Base-by-base conservation (phyloP, 306 rosid species). In the Inga oerstediana region DNA sequence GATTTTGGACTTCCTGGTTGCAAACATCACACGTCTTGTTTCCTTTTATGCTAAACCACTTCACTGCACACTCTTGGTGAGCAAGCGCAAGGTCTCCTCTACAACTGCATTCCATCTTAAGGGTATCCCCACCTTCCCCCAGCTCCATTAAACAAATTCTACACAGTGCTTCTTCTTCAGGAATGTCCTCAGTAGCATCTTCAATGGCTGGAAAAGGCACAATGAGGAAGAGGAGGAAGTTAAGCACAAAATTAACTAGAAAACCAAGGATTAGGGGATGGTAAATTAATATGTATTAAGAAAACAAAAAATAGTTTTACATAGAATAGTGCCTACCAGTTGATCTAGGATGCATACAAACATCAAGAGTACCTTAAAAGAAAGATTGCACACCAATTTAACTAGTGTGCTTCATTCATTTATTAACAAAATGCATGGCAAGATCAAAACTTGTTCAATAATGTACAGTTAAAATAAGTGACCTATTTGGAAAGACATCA, bases 51-150 rank as follows among this genome's bases (percentile, higher is more conserved):
- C 92, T 93, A 88, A 94, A 94, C 98, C 98, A 94, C 86, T 94
- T 94, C 74, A 94, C 87, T 41, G 98, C 98, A 87, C 98, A 94
- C 58, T 89, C 97, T 84, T 89, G 88, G 91, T 94, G 98, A 77
- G 98, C 97, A 69, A 94, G 97, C 49, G 98, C 97, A 81, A 94
- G 94, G 81, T 93, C 97, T 79, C 98, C 98, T 87, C 90, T 94
- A 89, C 98, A 94, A 85, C 97, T 93, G 92, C 98, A 94, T 80
- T 93, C 98, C 98, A 94, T 84, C 89, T 91, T 90, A 58, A 94
- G 94, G 39, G 92, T 88, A 83, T 88, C 91, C 41, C 94, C 97
- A 20, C 93, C 98, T 89, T 93, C 98, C 34, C 87, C 85, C 22
- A 94, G 93, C 91, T 89, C 98, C 48, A 83, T 85, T 67, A 90